phyloP scores from a whole-genome alignment of 345 rosid genomes.

The Mercurialis annua region DNA sequence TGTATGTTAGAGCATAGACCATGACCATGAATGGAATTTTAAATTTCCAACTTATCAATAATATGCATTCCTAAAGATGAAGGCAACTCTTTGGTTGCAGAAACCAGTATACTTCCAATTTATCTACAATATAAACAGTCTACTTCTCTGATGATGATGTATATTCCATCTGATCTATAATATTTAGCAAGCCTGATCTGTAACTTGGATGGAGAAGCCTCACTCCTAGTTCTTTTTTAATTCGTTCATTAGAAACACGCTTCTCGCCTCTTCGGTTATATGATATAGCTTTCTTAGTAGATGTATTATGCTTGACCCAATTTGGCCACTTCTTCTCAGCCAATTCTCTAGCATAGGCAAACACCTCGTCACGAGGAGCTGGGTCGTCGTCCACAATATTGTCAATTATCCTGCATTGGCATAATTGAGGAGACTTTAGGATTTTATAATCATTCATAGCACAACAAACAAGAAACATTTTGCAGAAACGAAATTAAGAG shows the following conservation, averaged over 20 bases:
- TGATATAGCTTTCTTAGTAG: conserved; percentile 26
- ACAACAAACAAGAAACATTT: too few relatives aligned
- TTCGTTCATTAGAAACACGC: conserved; percentile 52
- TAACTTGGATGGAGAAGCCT: conserved; percentile 63
- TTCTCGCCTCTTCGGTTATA: conserved; percentile 49
- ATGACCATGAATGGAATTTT: too few relatives aligned
- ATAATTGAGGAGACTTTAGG: neutral
- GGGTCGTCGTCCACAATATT: conserved; percentile 84
- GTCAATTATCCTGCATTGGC: conserved; percentile 54
- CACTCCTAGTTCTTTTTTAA: conserved; percentile 65
- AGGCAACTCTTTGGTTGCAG: too few relatives aligned
- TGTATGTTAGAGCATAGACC: too few relatives aligned
- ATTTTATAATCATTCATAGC: neutral
- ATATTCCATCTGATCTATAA: conserved; percentile 43
- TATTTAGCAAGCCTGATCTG: too few relatives aligned
- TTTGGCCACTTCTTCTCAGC: conserved; percentile 58
- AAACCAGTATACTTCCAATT: too few relatives aligned
- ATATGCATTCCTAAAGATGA: too few relatives aligned
- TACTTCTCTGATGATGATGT: conserved; percentile 29
- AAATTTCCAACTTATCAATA: too few relatives aligned
- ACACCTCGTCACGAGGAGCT: conserved; percentile 72
- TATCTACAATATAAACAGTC: neutral
- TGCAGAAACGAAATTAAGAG: too few relatives aligned
- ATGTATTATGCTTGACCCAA: conserved; percentile 24
- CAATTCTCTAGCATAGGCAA: conserved; percentile 56